These are phyloP conservation scores for Tubosaeta sp. DNA, from an alignment of 768 basidiomycete species.

Conservation along the genomic window DNA sequence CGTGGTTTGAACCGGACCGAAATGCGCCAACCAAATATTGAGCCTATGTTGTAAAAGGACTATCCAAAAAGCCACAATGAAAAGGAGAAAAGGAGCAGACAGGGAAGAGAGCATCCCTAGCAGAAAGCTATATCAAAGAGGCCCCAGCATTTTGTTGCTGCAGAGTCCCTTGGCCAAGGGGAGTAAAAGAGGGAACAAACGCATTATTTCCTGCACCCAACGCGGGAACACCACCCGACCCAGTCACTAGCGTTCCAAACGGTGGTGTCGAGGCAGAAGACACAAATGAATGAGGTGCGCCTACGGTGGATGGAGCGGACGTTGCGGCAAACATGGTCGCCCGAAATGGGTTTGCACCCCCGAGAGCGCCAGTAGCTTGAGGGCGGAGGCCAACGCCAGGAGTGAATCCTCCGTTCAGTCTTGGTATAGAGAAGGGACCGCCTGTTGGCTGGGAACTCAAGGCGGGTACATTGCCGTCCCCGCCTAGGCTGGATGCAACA, in stretches of 20 bases:
- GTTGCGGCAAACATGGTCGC: constrained; percentile 51
- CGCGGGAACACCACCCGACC: not conserved
- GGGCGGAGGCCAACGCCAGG: constrained; percentile 51
- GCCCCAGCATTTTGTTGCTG: constrained; percentile 42
- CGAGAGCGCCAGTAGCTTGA: constrained; percentile 53
- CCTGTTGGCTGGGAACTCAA: constrained; percentile 36
- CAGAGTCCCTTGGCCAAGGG: constrained; percentile 20
- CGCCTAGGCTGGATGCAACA: constrained; percentile 7
- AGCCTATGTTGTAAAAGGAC: not conserved
- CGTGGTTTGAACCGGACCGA: not conserved
- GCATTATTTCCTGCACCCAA: constrained; percentile 16
- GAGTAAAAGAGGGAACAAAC: constrained; percentile 22
- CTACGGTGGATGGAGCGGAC: constrained; percentile 13
- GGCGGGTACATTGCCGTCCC: constrained; percentile 20
- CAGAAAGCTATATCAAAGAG: constrained; percentile 44
- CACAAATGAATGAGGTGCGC: constrained; percentile 5
- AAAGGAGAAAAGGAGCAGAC: not conserved
- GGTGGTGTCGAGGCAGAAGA: constrained; percentile 26
- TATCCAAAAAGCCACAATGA: constrained; percentile 5
- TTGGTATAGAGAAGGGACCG: constrained; percentile 5
- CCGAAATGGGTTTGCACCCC: constrained; percentile 60
- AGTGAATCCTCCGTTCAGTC: constrained; percentile 19
- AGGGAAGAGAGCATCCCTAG: not conserved
- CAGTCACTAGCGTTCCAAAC: constrained; percentile 20
- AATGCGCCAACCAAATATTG: constrained; percentile 10